Percentiles rank a stretch among this genome's conserved stretches.
phyloP scores from a whole-genome alignment of 352 stramenopile species.

The Phytophthora sp. region DNA sequence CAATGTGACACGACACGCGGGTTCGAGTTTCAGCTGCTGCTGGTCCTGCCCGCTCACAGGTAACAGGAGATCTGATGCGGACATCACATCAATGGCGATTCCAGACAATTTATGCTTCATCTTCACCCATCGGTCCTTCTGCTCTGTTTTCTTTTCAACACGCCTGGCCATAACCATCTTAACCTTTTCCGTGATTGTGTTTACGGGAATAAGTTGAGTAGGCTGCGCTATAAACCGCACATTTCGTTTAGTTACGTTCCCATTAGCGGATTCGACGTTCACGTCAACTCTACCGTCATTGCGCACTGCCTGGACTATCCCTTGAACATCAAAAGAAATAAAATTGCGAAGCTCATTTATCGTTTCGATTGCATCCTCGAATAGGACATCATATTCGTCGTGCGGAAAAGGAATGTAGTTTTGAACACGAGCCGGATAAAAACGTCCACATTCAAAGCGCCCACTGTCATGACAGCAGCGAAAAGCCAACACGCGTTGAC shows the following conservation, averaged over 20 bases:
- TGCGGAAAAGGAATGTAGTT: slow-evolving; percentile 54
- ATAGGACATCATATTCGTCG: slow-evolving; percentile 60
- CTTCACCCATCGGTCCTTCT: slow-evolving; percentile 24
- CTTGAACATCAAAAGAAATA: slow-evolving; percentile 64
- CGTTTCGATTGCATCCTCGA: slow-evolving; percentile 60
- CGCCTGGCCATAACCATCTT: slow-evolving; percentile 46
- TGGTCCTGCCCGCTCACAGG: background rate
- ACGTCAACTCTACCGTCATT: slow-evolving; percentile 66
- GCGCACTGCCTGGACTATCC: slow-evolving; percentile 53
- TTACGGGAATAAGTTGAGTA: slow-evolving; percentile 50
- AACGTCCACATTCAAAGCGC: slow-evolving; percentile 59
- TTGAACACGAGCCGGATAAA: slow-evolving; percentile 60
- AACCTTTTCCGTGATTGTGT: slow-evolving; percentile 40
- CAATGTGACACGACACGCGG: slow-evolving; percentile 55
- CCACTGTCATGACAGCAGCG: too few relatives aligned
- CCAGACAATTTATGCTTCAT: slow-evolving; percentile 49
- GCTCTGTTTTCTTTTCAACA: slow-evolving; percentile 28
- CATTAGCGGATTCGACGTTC: slow-evolving; percentile 15
- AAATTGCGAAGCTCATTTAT: slow-evolving; percentile 68
- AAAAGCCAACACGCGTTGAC: slow-evolving; percentile 73
- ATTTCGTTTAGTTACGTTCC: background rate
- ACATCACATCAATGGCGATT: slow-evolving; percentile 55
- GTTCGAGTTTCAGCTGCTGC: slow-evolving; percentile 10
- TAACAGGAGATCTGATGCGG: slow-evolving; percentile 44
- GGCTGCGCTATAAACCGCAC: slow-evolving; percentile 9